phyloP scores from a whole-genome alignment of 2,329 filamentous ascomycete genomes.

The Epichloe bromicola region DNA sequence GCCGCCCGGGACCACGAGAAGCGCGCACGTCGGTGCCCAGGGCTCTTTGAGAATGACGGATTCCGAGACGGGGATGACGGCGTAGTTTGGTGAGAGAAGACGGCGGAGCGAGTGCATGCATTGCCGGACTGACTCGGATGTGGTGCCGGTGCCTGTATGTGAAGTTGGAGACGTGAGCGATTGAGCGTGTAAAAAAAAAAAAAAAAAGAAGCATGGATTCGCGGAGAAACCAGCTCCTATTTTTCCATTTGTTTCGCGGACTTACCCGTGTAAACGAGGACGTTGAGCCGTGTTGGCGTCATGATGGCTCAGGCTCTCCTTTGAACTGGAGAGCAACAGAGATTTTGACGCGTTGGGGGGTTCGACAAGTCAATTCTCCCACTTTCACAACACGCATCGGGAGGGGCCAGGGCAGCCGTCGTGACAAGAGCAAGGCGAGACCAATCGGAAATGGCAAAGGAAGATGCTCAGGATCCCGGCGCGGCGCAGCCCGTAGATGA shows the following conservation, averaged over 20 bases:
- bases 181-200: background rate
- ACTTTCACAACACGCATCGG: background rate
- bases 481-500: conserved; percentile 28
- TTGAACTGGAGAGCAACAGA: too few species aligned
- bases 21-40: conserved; percentile 74
- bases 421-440: conserved; percentile 1
- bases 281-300: conserved; percentile 64
- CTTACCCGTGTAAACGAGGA: conserved; percentile 82
- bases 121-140: conserved; percentile 78
- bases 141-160: conserved; percentile 63
- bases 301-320: conserved; percentile 27
- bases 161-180: conserved; percentile 6
- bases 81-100: conserved; percentile 80
- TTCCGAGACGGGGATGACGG: conserved; percentile 74
- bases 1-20: conserved; percentile 85
- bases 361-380: background rate
- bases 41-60: conserved; percentile 77
- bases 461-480: conserved; percentile 30
- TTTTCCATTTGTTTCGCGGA: background rate
- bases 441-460: conserved; percentile 32
- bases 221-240: background rate
- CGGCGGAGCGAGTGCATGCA: conserved; percentile 77
- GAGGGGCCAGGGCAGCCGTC: background rate
- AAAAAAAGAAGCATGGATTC: background rate
- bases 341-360: too few species aligned